Evolutionary conservation across 495 filamentous ascomycete genomes (phyloP).

Genomic region (Aspergillus mulundensis): DNA sequence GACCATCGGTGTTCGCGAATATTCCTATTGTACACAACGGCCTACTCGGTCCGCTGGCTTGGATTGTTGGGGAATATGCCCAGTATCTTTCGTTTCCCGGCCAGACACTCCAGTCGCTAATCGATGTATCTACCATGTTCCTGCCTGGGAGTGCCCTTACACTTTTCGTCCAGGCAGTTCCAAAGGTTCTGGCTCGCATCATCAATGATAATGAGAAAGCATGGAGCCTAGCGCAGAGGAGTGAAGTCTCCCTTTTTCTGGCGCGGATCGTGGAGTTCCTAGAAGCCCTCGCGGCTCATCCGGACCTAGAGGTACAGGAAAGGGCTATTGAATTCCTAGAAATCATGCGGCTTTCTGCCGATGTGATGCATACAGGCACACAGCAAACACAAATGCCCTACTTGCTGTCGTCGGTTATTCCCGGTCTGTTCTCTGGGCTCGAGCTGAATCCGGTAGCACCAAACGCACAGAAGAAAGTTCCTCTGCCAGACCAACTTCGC

Average conservation of each 20-base stretch:
- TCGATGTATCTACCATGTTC: conserved; percentile 58
- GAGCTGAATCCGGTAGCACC: conserved; percentile 87
- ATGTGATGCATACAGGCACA: conserved; percentile 66
- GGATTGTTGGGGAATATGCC: conserved; percentile 86
- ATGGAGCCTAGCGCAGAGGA: conserved; percentile 65
- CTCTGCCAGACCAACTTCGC: conserved; percentile 66
- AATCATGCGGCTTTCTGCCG: conserved; percentile 75
- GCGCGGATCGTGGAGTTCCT: conserved; percentile 75
- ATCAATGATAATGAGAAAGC: conserved; percentile 43
- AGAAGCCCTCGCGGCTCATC: conserved; percentile 71
- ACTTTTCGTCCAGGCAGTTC: conserved; percentile 78
- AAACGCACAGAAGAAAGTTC: conserved; percentile 82
- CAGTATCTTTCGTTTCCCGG: conserved; percentile 60
- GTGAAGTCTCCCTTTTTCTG: conserved; percentile 68
- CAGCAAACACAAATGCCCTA: conserved; percentile 63
- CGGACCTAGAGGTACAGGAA: conserved; percentile 93
- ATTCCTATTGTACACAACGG: conserved; percentile 49
- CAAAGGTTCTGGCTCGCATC: conserved; percentile 75
- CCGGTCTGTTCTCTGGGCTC: conserved; percentile 75
- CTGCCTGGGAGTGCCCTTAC: conserved; percentile 62
- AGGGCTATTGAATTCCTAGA: conserved; percentile 89
- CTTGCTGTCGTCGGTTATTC: conserved; percentile 82
- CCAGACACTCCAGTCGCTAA: conserved; percentile 63
- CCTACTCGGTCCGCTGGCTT: conserved; percentile 67
- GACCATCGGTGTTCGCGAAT: conserved; percentile 42